These are phyloP conservation scores for Aspergillus diversus DNA, from an alignment of 495 filamentous ascomycete species.

Conservation along the genomic window DNA sequence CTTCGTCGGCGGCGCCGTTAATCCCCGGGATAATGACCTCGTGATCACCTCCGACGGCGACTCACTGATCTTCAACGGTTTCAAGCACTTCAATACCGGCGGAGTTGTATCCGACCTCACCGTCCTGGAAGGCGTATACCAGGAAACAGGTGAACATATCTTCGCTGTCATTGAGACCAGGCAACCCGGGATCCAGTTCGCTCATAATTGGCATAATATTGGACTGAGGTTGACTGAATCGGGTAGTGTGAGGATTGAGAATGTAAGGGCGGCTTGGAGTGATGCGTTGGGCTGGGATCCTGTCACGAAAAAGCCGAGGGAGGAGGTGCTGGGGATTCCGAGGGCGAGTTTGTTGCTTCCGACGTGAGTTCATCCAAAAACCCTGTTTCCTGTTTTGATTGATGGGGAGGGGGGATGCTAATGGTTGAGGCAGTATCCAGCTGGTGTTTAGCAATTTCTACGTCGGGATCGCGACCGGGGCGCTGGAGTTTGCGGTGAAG, in stretches of 20 bases:
- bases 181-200: slow-evolving; percentile 58
- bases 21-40: slow-evolving; percentile 62
- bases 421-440: slow-evolving; percentile 45
- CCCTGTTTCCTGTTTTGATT: background rate
- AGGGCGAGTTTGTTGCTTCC: slow-evolving; percentile 58
- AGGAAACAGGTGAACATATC: slow-evolving; percentile 59
- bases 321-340: slow-evolving; percentile 48
- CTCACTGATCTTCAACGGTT: slow-evolving; percentile 57
- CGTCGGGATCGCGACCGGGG: slow-evolving; percentile 60
- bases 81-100: slow-evolving; percentile 66
- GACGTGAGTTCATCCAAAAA: slow-evolving; percentile 42
- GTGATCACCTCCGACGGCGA: slow-evolving; percentile 55
- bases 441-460: slow-evolving; percentile 67
- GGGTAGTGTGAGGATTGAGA: slow-evolving; percentile 58
- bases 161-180: slow-evolving; percentile 58
- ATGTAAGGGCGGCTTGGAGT: slow-evolving; percentile 55
- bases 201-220: slow-evolving; percentile 65
- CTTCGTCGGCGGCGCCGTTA: slow-evolving; percentile 65
- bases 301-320: slow-evolving; percentile 45
- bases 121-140: slow-evolving; percentile 60
- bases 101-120: slow-evolving; percentile 65
- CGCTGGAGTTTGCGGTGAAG: slow-evolving; percentile 49
- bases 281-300: slow-evolving; percentile 63
- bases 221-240: slow-evolving; percentile 65
- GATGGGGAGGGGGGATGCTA: background rate